Evolutionary conservation across 1,284 basidiomycete genomes (phyloP).

Genomic region (Ganoderma lucidum): DNA sequence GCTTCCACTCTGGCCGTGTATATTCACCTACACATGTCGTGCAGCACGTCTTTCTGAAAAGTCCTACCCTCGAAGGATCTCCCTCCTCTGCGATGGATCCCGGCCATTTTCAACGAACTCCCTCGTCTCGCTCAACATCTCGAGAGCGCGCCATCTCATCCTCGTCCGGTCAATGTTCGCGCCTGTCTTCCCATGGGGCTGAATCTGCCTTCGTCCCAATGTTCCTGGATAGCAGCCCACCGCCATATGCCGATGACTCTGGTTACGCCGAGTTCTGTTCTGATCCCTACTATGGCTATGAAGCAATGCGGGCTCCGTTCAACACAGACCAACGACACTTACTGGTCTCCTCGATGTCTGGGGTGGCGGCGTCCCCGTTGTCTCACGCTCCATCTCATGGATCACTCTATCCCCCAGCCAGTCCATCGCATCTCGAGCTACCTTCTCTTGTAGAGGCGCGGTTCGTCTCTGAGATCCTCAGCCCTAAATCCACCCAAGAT

Average conservation of each 20-base stretch:
- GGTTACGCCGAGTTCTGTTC: constrained; percentile 28
- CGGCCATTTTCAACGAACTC: neutral
- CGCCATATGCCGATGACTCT: constrained; percentile 17
- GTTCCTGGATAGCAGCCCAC: constrained; percentile 35
- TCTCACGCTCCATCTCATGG: neutral
- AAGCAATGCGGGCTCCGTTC: constrained; percentile 27
- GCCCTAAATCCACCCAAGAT: neutral
- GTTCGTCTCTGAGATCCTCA: constrained; percentile 22
- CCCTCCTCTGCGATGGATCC: neutral
- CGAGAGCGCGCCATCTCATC: neutral
- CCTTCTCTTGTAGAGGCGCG: constrained; percentile 2
- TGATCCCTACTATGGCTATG: neutral
- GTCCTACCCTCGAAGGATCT: neutral
- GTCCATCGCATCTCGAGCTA: constrained; percentile 13
- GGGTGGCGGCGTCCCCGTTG: neutral
- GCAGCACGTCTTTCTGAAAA: neutral
- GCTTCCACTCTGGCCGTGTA: neutral
- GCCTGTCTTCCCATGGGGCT: neutral
- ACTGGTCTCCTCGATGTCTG: too few species aligned
- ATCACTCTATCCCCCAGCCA: neutral
- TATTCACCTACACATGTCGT: neutral
- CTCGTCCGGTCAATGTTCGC: neutral
- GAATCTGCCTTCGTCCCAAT: constrained; percentile 37
- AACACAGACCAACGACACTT: neutral
- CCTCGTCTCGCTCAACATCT: neutral